Percentiles rank a stretch among this genome's conserved stretches.
These are phyloP conservation scores for Colletotrichum lini DNA, from an alignment of 2,329 filamentous ascomycete genomes.

Conservation along the genomic window DNA sequence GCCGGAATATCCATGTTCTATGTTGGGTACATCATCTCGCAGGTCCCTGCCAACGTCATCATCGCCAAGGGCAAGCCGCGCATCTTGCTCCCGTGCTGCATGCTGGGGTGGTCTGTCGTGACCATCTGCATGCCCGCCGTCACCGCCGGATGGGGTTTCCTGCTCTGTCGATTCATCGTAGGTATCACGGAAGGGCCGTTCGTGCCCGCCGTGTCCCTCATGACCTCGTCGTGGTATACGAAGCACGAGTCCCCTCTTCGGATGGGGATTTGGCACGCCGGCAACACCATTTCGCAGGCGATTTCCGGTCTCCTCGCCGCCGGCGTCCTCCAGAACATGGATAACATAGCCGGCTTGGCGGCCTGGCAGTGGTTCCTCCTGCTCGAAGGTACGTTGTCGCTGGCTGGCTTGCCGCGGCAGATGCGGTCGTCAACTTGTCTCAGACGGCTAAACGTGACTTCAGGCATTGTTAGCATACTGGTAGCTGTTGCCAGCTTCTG, in stretches of 20 bases:
- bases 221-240: conserved; percentile 63
- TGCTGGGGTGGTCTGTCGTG: conserved; percentile 59
- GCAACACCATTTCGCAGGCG: conserved; percentile 60
- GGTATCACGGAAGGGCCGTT: conserved; percentile 55
- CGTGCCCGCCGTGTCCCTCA: conserved; percentile 62
- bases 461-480: conserved; percentile 50
- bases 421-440: background rate
- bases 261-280: conserved; percentile 62
- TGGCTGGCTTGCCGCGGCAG: too few species aligned
- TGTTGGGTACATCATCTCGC: conserved; percentile 62
- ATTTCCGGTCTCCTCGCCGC: conserved; percentile 61
- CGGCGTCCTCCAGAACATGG: conserved; percentile 60
- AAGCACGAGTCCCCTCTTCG: conserved; percentile 59
- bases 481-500: conserved; percentile 51
- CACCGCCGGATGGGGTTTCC: conserved; percentile 48
- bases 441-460: conserved; percentile 1
- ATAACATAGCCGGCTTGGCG: conserved; percentile 51
- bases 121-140: conserved; percentile 61
- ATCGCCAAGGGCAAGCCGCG: conserved; percentile 57
- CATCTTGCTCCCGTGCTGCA: conserved; percentile 54
- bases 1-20: conserved; percentile 60
- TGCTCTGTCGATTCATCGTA: conserved; percentile 51
- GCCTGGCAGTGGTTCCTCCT: conserved; percentile 61
- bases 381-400: conserved; percentile 47
- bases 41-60: conserved; percentile 62